phyloP scores from a whole-genome alignment of 2,329 filamentous ascomycete genomes.

The Allantophomopsis cytisporea region DNA sequence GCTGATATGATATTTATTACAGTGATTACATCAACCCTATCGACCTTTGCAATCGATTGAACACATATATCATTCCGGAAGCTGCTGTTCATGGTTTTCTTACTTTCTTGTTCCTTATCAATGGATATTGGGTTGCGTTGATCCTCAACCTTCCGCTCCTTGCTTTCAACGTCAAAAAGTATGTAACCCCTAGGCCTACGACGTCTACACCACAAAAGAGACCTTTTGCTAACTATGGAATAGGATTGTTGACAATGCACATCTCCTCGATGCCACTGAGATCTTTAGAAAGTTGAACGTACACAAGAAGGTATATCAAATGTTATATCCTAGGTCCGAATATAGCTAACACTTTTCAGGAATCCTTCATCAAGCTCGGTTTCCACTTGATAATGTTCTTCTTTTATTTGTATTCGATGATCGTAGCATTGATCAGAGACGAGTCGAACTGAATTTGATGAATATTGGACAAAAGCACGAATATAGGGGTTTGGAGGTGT shows the following conservation, averaged over 20 bases:
- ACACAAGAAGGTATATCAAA: conserved; percentile 74
- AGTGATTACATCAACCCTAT: conserved; percentile 99
- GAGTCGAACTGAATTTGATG: neutral
- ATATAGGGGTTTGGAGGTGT: no score
- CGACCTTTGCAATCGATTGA: conserved; percentile 98
- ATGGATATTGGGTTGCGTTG: conserved; percentile 94
- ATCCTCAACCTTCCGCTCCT: conserved; percentile 85
- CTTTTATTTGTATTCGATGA: conserved; percentile 84
- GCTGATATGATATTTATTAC: neutral
- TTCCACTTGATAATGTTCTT: conserved; percentile 99
- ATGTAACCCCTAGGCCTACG: conserved; percentile 24
- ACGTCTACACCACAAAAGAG: neutral
- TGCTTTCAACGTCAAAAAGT: conserved; percentile 97
- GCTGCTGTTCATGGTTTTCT: conserved; percentile 93
- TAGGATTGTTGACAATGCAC: conserved; percentile 94
- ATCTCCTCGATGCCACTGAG: conserved; percentile 92
- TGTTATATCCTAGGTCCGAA: conserved; percentile 1
- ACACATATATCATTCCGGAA: conserved; percentile 98
- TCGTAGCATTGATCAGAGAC: conserved; percentile 2
- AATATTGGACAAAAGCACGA: no score
- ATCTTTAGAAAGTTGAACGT: conserved; percentile 99
- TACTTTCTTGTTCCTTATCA: conserved; percentile 92
- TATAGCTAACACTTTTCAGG: conserved; percentile 33
- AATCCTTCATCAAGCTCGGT: conserved; percentile 97
- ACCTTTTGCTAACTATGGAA: neutral